Evolutionary conservation across 1,284 basidiomycete species (phyloP), one percentile per base, ranked within the genome.

Genomic region (Cronartium quercuum): DNA sequence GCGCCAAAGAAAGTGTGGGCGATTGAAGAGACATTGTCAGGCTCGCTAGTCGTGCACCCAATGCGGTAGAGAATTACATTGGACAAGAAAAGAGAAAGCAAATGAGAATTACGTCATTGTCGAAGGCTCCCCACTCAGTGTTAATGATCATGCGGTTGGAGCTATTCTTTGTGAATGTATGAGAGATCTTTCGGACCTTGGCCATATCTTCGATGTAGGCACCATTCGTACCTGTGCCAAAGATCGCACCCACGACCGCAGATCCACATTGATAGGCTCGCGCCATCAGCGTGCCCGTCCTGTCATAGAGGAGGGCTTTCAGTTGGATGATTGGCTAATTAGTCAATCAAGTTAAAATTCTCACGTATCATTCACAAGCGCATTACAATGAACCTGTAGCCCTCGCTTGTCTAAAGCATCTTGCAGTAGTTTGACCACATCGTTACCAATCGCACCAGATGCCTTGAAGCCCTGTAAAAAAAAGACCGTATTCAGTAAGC

Each of bases 211-310:
- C 95, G 61, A 98, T 87, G 83, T 94, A 98, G 10, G 95, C 96
- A 60, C 95, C 95, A 81, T 98, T 98, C 6, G 96, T 98, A 10
- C 95, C 96, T 0, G 96, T 98, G 35, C 95, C 95, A 80, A 98
- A 98, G 80, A 98, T 98, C 77, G 89, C 90, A 77, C 92, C 95
- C 42, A 94, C 86, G 34, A 94, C 85, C 77, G 92, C 94, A 13
- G 91, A 91, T 21, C 94, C 94, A 24, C 88, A 87, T 65, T 91
- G 90, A 81, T 98, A 98, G 35, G 93, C 91, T 71, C 92, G 87
- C 9, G 94, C 95, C 51, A 98, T 85, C 44, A 97, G 86, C 1
- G 95, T 91, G 41, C 95, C 95, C 51, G 97, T 94, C 24, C 95
- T 97, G 91, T 94, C 71, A 58, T 21, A 13, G n/a, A 62, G 10